Percentiles rank a stretch among this genome's conserved stretches.
These are phyloP conservation scores for Juglanconis sp. DNA, from an alignment of 2,329 filamentous ascomycete genomes.

Conservation along the genomic window DNA sequence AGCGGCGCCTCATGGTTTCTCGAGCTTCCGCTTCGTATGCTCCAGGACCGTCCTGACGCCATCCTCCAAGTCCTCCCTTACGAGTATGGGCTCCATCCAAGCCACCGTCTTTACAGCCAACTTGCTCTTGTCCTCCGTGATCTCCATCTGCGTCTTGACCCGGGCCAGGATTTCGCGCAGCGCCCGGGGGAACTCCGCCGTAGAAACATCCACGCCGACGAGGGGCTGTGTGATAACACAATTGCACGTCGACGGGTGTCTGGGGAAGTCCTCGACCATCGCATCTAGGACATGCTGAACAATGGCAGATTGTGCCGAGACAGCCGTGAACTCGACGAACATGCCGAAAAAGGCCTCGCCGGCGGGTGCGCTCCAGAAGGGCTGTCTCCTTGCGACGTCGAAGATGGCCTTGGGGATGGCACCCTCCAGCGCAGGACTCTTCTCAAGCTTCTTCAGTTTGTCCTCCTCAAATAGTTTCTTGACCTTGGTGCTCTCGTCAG, in stretches of 20 bases:
- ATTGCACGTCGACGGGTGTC: constrained; percentile 60
- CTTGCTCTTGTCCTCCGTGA: constrained; percentile 41
- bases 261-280: constrained; percentile 58
- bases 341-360: constrained; percentile 78
- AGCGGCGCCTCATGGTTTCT: constrained; percentile 20
- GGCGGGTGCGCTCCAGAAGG: constrained; percentile 62
- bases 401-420: constrained; percentile 92
- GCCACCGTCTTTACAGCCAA: constrained; percentile 46
- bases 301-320: constrained; percentile 64
- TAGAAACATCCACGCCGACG: constrained; percentile 59
- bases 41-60: constrained; percentile 54
- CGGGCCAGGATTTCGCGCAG: constrained; percentile 63
- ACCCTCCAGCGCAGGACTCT: constrained; percentile 83
- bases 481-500: constrained; percentile 22
- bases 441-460: constrained; percentile 53
- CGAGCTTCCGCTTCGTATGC: constrained; percentile 42
- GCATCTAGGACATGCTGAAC: constrained; percentile 69
- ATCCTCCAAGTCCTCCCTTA: constrained; percentile 49
- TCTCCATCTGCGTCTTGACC: constrained; percentile 51
- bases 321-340: constrained; percentile 65
- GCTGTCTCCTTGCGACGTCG: constrained; percentile 77
- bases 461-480: constrained; percentile 47
- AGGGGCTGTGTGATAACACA: constrained; percentile 72
- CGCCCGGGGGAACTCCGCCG: constrained; percentile 69
- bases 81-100: constrained; percentile 56